phyloP scores from a whole-genome alignment of 495 filamentous ascomycete genomes.

The Penicillium bialowiezense region DNA sequence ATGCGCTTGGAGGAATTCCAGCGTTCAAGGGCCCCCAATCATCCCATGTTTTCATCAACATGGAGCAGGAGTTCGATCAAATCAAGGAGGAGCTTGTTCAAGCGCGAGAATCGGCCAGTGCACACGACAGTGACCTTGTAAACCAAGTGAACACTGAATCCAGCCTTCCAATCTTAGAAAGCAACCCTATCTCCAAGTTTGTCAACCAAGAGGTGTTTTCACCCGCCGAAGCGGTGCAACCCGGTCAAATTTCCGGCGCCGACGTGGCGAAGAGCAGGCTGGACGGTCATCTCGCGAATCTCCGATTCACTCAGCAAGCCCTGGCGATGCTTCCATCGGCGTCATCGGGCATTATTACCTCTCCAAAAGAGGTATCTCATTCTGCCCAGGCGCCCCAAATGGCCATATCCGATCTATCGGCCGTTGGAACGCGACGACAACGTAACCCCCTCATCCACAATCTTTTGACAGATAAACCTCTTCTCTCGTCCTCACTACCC shows the following conservation, averaged over 20 bases:
- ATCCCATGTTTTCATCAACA: conserved; percentile 88
- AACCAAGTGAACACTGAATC: conserved; percentile 3
- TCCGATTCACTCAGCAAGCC: conserved; percentile 62
- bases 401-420: conserved; percentile 46
- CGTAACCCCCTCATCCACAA: conserved; percentile 96
- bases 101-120: conserved; percentile 15
- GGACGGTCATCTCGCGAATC: conserved; percentile 65
- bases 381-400: conserved; percentile 46
- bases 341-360: conserved; percentile 84
- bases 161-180: conserved; percentile 24
- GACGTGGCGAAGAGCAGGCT: conserved; percentile 15
- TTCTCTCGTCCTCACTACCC: conserved; percentile 87
- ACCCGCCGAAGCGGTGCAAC: conserved; percentile 9
- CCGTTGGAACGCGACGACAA: conserved; percentile 69
- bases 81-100: conserved; percentile 59
- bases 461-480: conserved; percentile 90
- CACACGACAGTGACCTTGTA: conserved; percentile 1
- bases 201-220: conserved; percentile 33
- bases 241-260: conserved; percentile 2
- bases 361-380: conserved; percentile 75
- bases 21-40: conserved; percentile 60
- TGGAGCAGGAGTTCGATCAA: conserved; percentile 80
- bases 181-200: conserved; percentile 49
- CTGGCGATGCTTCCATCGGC: conserved; percentile 78
- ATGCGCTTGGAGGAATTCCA: conserved; percentile 85